These are phyloP conservation scores for Euphorbia corollata DNA, from an alignment of 441 rosid genomes.

Conservation along the genomic window DNA sequence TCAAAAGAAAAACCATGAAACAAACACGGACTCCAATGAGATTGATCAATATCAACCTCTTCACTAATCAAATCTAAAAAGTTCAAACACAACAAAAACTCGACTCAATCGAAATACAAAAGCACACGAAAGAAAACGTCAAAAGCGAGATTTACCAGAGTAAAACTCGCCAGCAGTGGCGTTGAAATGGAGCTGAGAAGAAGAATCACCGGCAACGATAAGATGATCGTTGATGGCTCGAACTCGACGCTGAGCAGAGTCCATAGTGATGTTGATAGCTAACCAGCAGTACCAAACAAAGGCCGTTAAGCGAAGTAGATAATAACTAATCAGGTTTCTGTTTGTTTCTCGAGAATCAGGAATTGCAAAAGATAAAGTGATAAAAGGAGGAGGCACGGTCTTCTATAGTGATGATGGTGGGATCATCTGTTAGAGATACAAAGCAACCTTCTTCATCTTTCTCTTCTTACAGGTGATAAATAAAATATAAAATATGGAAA, in stretches of 20 bases:
- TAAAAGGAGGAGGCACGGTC: constrained; percentile 17
- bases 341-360: constrained; percentile 23
- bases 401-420: constrained; percentile 3
- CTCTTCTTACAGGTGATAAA: too few relatives aligned
- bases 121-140: too few relatives aligned
- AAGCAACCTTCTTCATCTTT: background rate
- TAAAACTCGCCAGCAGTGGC: constrained; percentile 75
- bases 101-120: background rate
- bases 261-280: constrained; percentile 16
- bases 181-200: constrained; percentile 39
- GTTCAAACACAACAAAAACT: background rate
- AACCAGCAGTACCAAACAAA: background rate
- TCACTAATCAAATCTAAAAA: background rate
- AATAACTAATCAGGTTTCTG: background rate
- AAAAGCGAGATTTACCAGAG: constrained; percentile 36
- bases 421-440: background rate
- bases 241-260: constrained; percentile 61
- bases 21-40: background rate
- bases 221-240: constrained; percentile 62
- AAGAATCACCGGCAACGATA: constrained; percentile 34
- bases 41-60: background rate
- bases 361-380: background rate
- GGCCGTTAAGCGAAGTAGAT: background rate
- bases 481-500: too few relatives aligned
- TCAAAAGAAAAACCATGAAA: too few relatives aligned